Evolutionary conservation across 2,329 filamentous ascomycete species (phyloP).

Genomic region (Cordyceps farinosa): DNA sequence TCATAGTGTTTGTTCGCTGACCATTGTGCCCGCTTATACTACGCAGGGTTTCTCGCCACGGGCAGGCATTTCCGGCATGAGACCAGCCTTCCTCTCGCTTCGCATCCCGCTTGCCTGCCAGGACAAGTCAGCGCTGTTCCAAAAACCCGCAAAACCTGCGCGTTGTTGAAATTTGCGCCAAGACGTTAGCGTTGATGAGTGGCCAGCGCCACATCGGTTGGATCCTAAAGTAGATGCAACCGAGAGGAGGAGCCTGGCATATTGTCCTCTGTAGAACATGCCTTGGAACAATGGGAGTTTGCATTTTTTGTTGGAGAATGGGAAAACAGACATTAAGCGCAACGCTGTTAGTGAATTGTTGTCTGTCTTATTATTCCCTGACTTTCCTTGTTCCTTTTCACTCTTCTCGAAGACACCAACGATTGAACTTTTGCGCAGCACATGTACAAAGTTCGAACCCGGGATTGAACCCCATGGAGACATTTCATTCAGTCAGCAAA

Average conservation of each 20-base stretch:
- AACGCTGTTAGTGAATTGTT: too few relatives aligned
- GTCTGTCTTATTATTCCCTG: too few relatives aligned
- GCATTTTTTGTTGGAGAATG: background rate
- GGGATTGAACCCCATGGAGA: background rate
- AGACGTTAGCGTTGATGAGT: background rate
- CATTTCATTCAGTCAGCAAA: background rate
- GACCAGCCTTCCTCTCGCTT: background rate
- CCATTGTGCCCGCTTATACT: background rate
- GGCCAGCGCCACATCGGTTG: constrained; percentile 8
- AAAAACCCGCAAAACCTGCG: background rate
- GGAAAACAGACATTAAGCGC: background rate
- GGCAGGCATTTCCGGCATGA: background rate
- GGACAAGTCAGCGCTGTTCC: background rate
- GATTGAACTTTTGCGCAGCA: background rate
- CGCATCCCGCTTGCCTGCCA: background rate
- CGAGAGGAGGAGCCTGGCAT: background rate
- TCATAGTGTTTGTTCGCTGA: background rate
- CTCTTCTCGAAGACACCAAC: background rate
- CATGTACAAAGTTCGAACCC: background rate
- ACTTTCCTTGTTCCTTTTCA: too few relatives aligned
- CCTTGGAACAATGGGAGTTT: background rate
- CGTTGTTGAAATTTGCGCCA: background rate
- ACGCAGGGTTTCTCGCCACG: background rate
- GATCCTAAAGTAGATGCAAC: constrained; percentile 8
- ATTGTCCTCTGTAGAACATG: background rate